Base-by-base conservation (phyloP, 1,284 basidiomycete genomes). In the Rugosomyces carneus region DNA sequence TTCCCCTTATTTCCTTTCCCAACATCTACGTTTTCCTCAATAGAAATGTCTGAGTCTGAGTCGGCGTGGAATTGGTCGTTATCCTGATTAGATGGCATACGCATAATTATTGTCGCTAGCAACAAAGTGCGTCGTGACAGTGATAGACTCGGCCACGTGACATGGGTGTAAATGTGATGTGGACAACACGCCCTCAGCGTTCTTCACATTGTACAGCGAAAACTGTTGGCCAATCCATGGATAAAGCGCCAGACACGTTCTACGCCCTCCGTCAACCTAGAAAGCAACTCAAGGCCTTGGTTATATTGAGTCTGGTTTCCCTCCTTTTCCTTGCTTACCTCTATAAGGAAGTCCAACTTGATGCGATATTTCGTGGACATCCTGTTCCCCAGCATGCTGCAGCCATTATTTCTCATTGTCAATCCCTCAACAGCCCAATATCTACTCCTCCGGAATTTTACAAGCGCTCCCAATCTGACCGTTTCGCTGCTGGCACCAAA, bases 401-500 rank as follows among this genome's bases (percentile, higher is more conserved):
- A 6, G 42, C 52, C 19, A 53, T 52, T 20, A 45, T 65, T 29
- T 44, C 61, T n/a, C 66, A 63, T 44, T 80, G 77, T 52, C 57
- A 59, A 10, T 55, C 66, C 27, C 59, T 76, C 18, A 48, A 60
- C 18, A 44, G 58, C 9, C 57, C 64, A 32, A 64, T 69, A n/a
- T 71, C 72, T 1, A 68, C 74, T 18, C 64, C 77, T 2, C 44
- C 58, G 0, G 56, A 73, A 45, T 84, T 81, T 50, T 58, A 70
- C 41, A 52, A 65, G 32, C 70, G 87, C 9, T 69, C 63, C 1
- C 55, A 63, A 21, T 87, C 80, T 4, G 87, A 91, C 60, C 71
- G 89, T 5, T 88, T 76, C 58, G 81, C 76, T n/a, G 57, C 62
- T 1, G 81, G 79, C 13, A 83, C 84, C 0, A 67, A 66, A 37